Conservation (phyloP, 305 asterid genomes). For the Rubia tinctorum region DNA sequence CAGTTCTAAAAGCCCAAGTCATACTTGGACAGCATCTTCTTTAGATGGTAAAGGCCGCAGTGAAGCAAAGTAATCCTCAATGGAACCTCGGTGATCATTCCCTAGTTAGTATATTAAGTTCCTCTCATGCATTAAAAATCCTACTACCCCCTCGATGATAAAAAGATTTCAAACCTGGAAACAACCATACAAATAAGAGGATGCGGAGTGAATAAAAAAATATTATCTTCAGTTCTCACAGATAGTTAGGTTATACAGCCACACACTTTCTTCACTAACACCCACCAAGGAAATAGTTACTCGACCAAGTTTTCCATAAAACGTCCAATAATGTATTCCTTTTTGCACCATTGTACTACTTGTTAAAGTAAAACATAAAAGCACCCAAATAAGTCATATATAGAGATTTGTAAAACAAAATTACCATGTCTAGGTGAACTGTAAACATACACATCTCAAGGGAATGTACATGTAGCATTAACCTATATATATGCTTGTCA, state of each 20-base stretch:
- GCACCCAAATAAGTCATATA: neutral
- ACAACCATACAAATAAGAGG: neutral
- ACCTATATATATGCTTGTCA: neutral
- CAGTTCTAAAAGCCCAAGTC: neutral
- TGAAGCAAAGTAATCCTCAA: neutral
- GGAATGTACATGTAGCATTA: neutral
- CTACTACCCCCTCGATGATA: neutral
- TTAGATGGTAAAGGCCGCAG: neutral
- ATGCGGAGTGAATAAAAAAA: neutral
- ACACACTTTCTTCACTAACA: neutral
- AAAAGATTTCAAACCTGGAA: neutral
- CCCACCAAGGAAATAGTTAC: neutral
- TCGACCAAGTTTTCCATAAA: neutral
- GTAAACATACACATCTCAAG: neutral
- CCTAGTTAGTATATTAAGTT: neutral
- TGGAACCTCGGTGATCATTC: neutral
- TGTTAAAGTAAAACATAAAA: neutral
- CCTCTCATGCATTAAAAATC: slow-evolving; percentile 1
- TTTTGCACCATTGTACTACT: neutral
- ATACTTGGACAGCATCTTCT: neutral
- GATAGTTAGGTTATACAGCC: neutral
- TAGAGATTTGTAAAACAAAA: neutral
- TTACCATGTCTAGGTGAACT: neutral
- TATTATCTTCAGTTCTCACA: neutral
- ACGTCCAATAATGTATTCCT: neutral